These are phyloP conservation scores for Wickerhamiella parazyma DNA, from an alignment of 805 yeast species.

Conservation along the genomic window DNA sequence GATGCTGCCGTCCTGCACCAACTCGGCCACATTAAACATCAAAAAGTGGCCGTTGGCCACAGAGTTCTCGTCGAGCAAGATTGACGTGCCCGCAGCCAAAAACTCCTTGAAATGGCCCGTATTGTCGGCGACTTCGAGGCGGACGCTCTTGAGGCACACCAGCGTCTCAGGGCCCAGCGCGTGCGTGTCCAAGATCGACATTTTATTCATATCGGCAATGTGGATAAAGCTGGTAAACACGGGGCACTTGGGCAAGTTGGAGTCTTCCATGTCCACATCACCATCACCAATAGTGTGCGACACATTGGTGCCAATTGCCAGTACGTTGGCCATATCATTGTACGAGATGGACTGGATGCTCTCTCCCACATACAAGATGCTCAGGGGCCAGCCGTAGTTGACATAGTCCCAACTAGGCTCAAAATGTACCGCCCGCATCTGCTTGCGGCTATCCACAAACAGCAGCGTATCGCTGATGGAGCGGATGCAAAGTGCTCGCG, in stretches of 20 bases:
- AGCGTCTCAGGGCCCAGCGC: constrained; percentile 58
- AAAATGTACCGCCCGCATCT: not conserved
- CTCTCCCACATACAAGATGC: constrained; percentile 38
- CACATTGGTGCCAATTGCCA: constrained; percentile 42
- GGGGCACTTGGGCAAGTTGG: constrained; percentile 5
- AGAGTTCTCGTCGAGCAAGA: constrained; percentile 64
- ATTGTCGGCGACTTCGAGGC: constrained; percentile 30
- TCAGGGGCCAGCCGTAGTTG: constrained; percentile 13
- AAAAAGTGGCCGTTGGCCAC: constrained; percentile 67
- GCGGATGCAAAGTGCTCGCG: constrained; percentile 38
- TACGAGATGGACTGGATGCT: constrained; percentile 55
- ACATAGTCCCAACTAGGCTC: constrained; percentile 10
- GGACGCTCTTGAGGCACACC: constrained; percentile 42
- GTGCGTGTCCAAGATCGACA: constrained; percentile 62
- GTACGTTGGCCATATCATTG: constrained; percentile 52
- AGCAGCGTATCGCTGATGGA: constrained; percentile 31
- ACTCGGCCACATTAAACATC: constrained; percentile 60
- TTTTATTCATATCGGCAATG: constrained; percentile 57
- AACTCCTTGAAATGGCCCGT: constrained; percentile 41
- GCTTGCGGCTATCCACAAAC: constrained; percentile 30
- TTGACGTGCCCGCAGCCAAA: constrained; percentile 67
- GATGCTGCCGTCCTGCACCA: constrained; percentile 76
- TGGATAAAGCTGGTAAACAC: constrained; percentile 48
- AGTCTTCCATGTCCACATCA: no score
- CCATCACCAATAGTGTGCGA: not conserved